Percentiles rank a stretch among this genome's conserved stretches.
These are phyloP conservation scores for Ramaria sp. DNA, from an alignment of 768 basidiomycete genomes.

Conservation along the genomic window DNA sequence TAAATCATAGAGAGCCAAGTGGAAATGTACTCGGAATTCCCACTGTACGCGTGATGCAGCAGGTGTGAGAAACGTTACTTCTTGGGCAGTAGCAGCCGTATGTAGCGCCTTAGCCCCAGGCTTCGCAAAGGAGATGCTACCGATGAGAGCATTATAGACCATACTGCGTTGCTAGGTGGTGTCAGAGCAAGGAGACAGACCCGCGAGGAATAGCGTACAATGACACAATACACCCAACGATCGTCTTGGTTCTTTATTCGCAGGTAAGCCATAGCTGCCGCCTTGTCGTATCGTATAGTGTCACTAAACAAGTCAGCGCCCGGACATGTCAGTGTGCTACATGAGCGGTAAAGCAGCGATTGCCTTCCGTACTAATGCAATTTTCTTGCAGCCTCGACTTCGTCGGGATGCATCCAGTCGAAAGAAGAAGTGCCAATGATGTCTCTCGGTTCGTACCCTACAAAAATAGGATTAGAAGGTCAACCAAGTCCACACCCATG, in stretches of 20 bases:
- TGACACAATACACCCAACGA: slow-evolving; percentile 63
- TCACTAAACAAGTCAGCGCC: slow-evolving; percentile 31
- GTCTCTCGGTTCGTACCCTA: slow-evolving; percentile 68
- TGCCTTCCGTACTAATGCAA: slow-evolving; percentile 50
- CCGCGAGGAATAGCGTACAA: slow-evolving; percentile 28
- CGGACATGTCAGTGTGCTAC: not conserved
- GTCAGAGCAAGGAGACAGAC: not conserved
- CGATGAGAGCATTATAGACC: slow-evolving; percentile 62
- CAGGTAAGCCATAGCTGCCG: slow-evolving; percentile 67
- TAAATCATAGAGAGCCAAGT: not conserved
- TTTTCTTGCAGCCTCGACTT: slow-evolving; percentile 51
- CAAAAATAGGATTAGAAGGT: too few species aligned
- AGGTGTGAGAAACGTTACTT: slow-evolving; percentile 65
- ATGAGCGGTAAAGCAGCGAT: not conserved
- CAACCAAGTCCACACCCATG: too few species aligned
- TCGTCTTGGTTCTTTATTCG: slow-evolving; percentile 74
- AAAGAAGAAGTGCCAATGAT: slow-evolving; percentile 58
- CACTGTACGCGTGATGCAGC: slow-evolving; percentile 21
- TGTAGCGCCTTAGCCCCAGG: slow-evolving; percentile 68
- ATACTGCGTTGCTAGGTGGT: slow-evolving; percentile 45
- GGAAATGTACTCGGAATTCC: slow-evolving; percentile 24
- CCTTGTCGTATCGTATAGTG: slow-evolving; percentile 69
- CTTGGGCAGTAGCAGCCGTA: slow-evolving; percentile 74
- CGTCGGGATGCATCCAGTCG: slow-evolving; percentile 74
- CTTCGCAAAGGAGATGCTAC: slow-evolving; percentile 68